Conservation (phyloP, 371 early-diverging fungal genomes). For the Mortierella sp. region DNA sequence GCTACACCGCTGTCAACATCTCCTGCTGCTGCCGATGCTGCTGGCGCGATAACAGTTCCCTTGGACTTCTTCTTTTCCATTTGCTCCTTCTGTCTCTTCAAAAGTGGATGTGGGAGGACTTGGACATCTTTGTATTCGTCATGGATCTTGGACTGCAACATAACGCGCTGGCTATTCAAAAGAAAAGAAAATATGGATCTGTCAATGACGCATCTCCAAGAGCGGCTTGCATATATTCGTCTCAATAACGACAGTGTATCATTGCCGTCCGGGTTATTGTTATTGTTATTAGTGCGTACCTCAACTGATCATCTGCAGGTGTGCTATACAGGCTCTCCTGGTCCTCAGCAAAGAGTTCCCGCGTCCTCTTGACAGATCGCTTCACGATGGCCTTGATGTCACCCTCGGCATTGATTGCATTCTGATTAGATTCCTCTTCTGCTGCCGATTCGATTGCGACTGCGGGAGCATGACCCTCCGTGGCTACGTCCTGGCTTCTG, state of each 20-base stretch:
- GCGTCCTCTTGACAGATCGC: slow-evolving; percentile 69
- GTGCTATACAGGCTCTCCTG: slow-evolving; percentile 64
- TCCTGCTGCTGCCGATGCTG: slow-evolving; percentile 39
- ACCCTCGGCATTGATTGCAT: not conserved
- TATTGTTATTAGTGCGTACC: slow-evolving; percentile 35
- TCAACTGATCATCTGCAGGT: slow-evolving; percentile 66
- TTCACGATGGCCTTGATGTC: slow-evolving; percentile 55
- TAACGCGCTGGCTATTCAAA: slow-evolving; percentile 72
- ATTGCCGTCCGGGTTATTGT: too few relatives aligned
- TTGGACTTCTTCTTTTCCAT: slow-evolving; percentile 57
- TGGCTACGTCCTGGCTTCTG: slow-evolving; percentile 36
- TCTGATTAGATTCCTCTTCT: slow-evolving; percentile 17
- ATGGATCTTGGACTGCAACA: slow-evolving; percentile 80
- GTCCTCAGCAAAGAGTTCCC: slow-evolving; percentile 68
- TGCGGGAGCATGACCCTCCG: slow-evolving; percentile 25
- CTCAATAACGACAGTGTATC: not conserved
- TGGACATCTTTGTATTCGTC: slow-evolving; percentile 82
- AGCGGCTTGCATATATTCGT: not conserved
- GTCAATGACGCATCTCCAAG: not conserved
- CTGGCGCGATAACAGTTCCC: slow-evolving; percentile 7
- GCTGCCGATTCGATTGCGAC: slow-evolving; percentile 19
- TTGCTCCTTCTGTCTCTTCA: slow-evolving; percentile 70
- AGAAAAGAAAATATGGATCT: not conserved
- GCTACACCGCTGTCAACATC: slow-evolving; percentile 50
- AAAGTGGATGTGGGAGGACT: slow-evolving; percentile 74